Evolutionary conservation across 768 basidiomycete species (phyloP).

Genomic region (Chalciporus chontae): DNA sequence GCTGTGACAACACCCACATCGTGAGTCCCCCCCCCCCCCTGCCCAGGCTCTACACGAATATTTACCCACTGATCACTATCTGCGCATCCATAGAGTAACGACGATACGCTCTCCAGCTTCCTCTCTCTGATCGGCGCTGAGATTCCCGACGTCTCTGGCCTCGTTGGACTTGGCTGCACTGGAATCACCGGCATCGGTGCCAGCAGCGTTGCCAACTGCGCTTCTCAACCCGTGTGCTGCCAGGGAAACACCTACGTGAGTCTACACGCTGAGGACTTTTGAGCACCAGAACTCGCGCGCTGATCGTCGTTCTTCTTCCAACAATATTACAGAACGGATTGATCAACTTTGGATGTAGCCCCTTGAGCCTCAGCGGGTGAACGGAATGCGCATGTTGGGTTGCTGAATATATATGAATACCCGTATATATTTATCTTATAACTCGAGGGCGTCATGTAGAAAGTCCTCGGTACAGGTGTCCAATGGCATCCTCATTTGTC

Average conservation of each 20-base stretch:
- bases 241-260: slow-evolving; percentile 11
- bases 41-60: too few relatives aligned
- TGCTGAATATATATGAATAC: neutral
- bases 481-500: neutral
- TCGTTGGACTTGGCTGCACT: slow-evolving; percentile 9
- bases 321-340: slow-evolving; percentile 3
- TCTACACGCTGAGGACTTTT: too few relatives aligned
- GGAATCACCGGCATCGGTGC: neutral
- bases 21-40: neutral
- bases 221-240: slow-evolving; percentile 18
- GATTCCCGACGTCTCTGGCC: neutral
- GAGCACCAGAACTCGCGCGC: too few relatives aligned
- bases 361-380: slow-evolving; percentile 5
- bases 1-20: slow-evolving; percentile 4
- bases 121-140: neutral
- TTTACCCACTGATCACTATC: neutral
- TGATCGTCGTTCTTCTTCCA: too few relatives aligned
- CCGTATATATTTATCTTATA: neutral
- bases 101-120: neutral
- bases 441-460: too few relatives aligned
- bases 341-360: slow-evolving; percentile 12
- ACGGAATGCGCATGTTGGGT: neutral
- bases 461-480: neutral
- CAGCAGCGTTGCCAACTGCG: slow-evolving; percentile 5
- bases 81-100: neutral